Base-by-base conservation (phyloP, 2,329 filamentous ascomycete genomes). In the Didymella pomorum region DNA sequence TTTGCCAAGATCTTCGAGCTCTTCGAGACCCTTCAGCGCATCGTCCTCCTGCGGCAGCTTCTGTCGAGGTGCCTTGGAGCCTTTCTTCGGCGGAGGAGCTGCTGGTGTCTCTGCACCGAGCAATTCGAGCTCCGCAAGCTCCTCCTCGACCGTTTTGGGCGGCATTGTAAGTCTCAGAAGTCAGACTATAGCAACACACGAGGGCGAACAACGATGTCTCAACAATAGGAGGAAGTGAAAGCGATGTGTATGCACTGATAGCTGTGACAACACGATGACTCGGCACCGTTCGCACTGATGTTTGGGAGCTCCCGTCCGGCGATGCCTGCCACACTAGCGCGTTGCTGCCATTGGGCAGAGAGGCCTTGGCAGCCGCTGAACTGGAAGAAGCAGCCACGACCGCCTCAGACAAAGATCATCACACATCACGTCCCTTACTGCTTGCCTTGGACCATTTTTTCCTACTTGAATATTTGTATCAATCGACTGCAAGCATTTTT, bases 11-110 rank as follows among this genome's bases (percentile, higher is more conserved):
- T 71, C 72, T 56, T 78, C 91, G 42, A 96, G 86, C 68, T 89
- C 88, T 76, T 96, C 92, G 61, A 98, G 86, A 69, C 97, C 93
- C 62, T 93, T 93, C 37, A 98, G 85, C 57, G 94, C 87, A 74
- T 97, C 93, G 68, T 91, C 85, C 69, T 81, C 75, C 28, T 76
- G 70, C 45, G 77, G 76, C 54, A 76, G 70, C 61, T 75, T 74
- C 60, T 76, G 68, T 54, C 78, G 73, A 49, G 80, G 72, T 20
- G 83, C 79, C 52, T 84, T 82, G 64, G 70, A 39, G 20, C 58
- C 63, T 72, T 86, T 86, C 61, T 76, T 72, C 52, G 71, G 67
- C 56, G 70, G 71, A 61, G 73, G 69, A 45, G 72, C 67, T 41
- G 69, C 63, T 46, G 69, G 70, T 44, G 66, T 69, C 66, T 71